Evolutionary conservation across 805 yeast species (phyloP).

Genomic region (Cyberlindnera mycetangii): DNA sequence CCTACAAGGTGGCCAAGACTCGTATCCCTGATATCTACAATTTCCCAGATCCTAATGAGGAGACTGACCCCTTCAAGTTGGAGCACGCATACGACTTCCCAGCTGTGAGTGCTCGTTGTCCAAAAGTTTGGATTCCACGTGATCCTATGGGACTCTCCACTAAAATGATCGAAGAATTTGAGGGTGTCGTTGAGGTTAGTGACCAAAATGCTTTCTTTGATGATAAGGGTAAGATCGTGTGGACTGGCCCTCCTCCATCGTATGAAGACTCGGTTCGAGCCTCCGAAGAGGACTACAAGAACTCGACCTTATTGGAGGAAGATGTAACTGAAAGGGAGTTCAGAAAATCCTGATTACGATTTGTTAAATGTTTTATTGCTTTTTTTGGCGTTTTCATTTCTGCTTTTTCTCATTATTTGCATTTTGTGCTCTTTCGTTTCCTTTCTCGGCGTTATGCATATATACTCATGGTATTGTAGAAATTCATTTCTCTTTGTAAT

Average conservation of each 20-base stretch:
- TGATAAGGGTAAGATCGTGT: conserved; percentile 44
- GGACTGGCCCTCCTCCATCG: conserved; percentile 52
- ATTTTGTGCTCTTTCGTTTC: too few relatives aligned
- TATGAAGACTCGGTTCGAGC: conserved; percentile 20
- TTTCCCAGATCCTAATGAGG: conserved; percentile 44
- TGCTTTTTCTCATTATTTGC: too few relatives aligned
- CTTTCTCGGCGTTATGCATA: too few relatives aligned
- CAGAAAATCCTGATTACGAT: background rate
- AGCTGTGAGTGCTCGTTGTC: conserved; percentile 62
- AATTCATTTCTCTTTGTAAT: too few relatives aligned
- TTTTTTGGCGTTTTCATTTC: too few relatives aligned
- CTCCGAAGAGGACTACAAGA: background rate
- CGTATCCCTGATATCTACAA: conserved; percentile 59
- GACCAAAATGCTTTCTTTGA: conserved; percentile 67
- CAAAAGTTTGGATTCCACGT: conserved; percentile 87
- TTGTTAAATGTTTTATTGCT: too few relatives aligned
- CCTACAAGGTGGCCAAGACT: conserved; percentile 45
- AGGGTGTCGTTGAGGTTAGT: conserved; percentile 53
- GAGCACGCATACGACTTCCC: conserved; percentile 77
- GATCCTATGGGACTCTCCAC: conserved; percentile 84
- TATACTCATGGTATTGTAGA: too few relatives aligned
- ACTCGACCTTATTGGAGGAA: conserved; percentile 1
- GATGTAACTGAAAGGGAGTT: background rate
- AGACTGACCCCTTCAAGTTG: conserved; percentile 33
- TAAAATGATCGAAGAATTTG: conserved; percentile 52